A percentile compares a stretch with the other conserved stretches of the same genome.
phyloP scores from a whole-genome alignment of 2,329 filamentous ascomycete genomes.

The Sclerotinia nivalis region DNA sequence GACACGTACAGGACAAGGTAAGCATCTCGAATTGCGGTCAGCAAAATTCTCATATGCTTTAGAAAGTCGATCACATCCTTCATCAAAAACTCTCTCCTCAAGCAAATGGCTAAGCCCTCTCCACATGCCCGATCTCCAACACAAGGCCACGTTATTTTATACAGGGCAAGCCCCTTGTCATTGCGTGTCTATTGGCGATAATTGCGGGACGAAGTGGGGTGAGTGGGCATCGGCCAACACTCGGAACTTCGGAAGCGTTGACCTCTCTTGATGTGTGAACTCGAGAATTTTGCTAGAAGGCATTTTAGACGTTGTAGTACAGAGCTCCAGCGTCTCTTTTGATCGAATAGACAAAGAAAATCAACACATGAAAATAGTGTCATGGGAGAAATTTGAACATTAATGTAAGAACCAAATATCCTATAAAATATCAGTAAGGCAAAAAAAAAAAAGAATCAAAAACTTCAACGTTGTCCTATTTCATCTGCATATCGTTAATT shows the following conservation, averaged over 20 bases:
- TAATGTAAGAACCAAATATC: not conserved
- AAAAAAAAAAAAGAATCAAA: not conserved
- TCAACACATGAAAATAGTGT: not conserved
- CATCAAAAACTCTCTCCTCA: not conserved
- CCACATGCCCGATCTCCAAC: not conserved
- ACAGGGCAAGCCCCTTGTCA: not conserved
- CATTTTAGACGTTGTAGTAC: not conserved
- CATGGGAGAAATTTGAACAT: not conserved
- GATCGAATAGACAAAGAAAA: not conserved
- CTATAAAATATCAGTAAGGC: constrained; percentile 1
- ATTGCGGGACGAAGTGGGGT: not conserved
- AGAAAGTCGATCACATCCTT: not conserved
- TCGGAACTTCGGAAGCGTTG: not conserved
- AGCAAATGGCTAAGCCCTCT: not conserved
- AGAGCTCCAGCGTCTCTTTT: not conserved
- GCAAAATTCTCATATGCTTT: not conserved
- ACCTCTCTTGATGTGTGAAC: not conserved
- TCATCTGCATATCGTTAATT: not conserved
- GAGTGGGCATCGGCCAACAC: not conserved
- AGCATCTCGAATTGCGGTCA: not conserved
- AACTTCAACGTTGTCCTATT: not conserved
- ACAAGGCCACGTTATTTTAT: not conserved
- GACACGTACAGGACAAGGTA: not conserved
- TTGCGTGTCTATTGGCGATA: constrained; percentile 13
- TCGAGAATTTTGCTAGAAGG: not conserved